Evolutionary conservation across 768 basidiomycete genomes (phyloP), one percentile per base, ranked within the genome.

Genomic region (Lactarius tabidus): DNA sequence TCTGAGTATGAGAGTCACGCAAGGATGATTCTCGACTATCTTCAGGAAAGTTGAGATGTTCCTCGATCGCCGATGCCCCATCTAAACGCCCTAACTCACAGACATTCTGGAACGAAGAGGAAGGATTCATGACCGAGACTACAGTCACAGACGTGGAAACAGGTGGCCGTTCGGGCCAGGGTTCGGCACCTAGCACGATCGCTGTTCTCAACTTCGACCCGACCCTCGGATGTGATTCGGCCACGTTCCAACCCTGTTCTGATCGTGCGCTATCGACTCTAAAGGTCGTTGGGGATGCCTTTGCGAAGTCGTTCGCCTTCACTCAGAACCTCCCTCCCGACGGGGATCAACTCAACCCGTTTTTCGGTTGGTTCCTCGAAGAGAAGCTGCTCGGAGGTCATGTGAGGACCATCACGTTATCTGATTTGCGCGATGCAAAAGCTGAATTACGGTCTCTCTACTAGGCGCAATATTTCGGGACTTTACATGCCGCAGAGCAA

Each of bases 191-290:
- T 7, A 43, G 39, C 6, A 23, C 36, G 3, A 45, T 57, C 31
- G 33, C 63, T 6, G 63, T 67, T 14, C 38, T 65, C 53, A 67
- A 67, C 59, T 65, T 55, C 12, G 66, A 67, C 59, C 66, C 57
- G 15, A 60, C 57, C 0, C 31, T 67, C 38, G 67, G 67, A 8
- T 61, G 67, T 31, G 67, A 65, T 45, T 31, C 59, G 29, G 36
- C 28, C 1, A 67, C 67, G 1, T 58, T 61, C 38, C 59, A 67
- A 39, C 66, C 63, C 15, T 65, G 66, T 56, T 65, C 63, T n/a
- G 66, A 67, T 18, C 63, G 59, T 6, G 66, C 55, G 7, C 54
- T 67, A 14, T 65, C 64, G 4, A 65, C 7, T 20, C 26, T 65
- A 18, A 66, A 66, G 54, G 58, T 60, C 8, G 29, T 67, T 6